Base-by-base conservation (phyloP, 495 filamentous ascomycete genomes). In the Thermothielavioides terrestris region DNA sequence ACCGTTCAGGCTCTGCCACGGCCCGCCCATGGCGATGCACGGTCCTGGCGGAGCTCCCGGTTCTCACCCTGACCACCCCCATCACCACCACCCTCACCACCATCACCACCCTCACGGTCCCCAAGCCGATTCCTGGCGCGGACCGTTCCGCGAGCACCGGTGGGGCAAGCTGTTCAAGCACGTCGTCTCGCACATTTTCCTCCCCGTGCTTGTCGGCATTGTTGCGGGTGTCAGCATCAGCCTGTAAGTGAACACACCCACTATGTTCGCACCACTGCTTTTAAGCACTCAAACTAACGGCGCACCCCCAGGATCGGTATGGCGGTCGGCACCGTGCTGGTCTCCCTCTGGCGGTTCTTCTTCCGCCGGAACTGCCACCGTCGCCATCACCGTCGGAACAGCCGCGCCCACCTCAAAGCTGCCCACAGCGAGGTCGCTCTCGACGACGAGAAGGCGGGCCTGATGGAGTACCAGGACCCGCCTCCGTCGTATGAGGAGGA, bases 191-290 rank as follows among this genome's bases (percentile, higher is more conserved):
- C 71, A 77, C 51, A 71, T 79, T 27, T 55, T 79, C 17, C 61
- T 79, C 20, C 77, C 76, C 1, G 61, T 78, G 18, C 50, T 74
- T 14, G 60, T 79, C 39, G 77, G 77, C 41, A 67, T 79, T 37
- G 59, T 72, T 23, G 74, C 73, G 44, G 77, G 77, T 54, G 64
- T 79, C n/a, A 63, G 62, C 38, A 68, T 72, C 40, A 75, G 73
- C 66, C 55, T 77, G 72, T 74, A 63, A 64, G 72, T 67, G 47
- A 41, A 22, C 31, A 11, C 20, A 21, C 5, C 37, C 35, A 15
- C 11, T 45, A 49, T 44, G n/a, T n/a, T n/a, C n/a, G n/a, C n/a
- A n/a, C n/a, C n/a, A n/a, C n/a, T n/a, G n/a, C n/a, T n/a, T n/a
- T n/a, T n/a, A n/a, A n/a, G n/a, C n/a, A n/a, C 38, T 6, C 5